These are phyloP conservation scores for Penicillium pulvis DNA, from an alignment of 495 filamentous ascomycete genomes.

Conservation along the genomic window DNA sequence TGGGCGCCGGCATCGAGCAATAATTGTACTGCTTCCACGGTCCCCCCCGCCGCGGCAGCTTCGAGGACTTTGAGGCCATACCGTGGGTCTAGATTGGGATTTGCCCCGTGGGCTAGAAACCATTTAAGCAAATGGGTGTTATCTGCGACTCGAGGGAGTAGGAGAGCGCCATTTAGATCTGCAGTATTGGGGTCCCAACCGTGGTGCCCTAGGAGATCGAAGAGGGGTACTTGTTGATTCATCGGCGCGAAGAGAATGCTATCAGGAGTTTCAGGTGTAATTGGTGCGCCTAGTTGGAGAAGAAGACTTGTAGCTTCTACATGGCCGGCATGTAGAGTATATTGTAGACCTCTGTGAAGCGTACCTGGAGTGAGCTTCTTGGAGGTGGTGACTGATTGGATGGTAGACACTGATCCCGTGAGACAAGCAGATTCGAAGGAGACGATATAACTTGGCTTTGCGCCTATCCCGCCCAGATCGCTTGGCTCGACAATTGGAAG, in stretches of 20 bases:
- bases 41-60: conserved; percentile 21
- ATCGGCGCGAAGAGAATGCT: conserved; percentile 26
- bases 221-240: conserved; percentile 27
- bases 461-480: neutral
- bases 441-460: neutral
- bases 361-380: neutral
- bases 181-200: conserved; percentile 34
- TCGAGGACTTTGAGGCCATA: conserved; percentile 25
- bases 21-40: conserved; percentile 29
- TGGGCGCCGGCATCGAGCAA: conserved; percentile 34
- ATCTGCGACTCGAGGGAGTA: conserved; percentile 24
- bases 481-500: conserved; percentile 5
- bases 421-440: conserved; percentile 7
- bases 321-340: conserved; percentile 27
- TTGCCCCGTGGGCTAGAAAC: conserved; percentile 34
- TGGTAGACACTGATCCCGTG: conserved; percentile 1
- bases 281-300: conserved; percentile 27
- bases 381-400: neutral
- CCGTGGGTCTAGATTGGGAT: conserved; percentile 34
- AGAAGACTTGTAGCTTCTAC: conserved; percentile 27
- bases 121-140: conserved; percentile 31
- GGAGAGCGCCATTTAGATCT: conserved; percentile 18
- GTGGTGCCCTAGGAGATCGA: conserved; percentile 27
- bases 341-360: conserved; percentile 16
- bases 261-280: conserved; percentile 28